Evolutionary conservation across 768 basidiomycete species (phyloP), one percentile per base, ranked within the genome.

Genomic region (Lactarius indigo): DNA sequence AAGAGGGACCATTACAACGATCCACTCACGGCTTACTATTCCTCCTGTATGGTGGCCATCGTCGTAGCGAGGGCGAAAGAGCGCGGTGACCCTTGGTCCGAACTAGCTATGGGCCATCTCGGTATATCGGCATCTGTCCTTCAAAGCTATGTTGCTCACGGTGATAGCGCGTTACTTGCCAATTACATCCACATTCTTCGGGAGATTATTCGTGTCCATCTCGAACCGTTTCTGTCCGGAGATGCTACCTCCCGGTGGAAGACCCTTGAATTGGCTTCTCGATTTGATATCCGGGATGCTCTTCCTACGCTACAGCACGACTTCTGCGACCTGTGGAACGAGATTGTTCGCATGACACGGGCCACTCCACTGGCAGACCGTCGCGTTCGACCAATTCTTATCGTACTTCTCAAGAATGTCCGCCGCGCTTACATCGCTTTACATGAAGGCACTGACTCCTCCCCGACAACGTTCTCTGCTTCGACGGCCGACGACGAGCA

Each of bases 271-370:
- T 30, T 55, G 17, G 37, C 57, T 47, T 35, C 59, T 4, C 1
- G 7, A 35, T 57, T 65, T 23, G 26, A 44, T 18, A 50, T 61
- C 15, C 23, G 18, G 0, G 5, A 37, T 8, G 37, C 64, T 1
- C 20, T 35, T n/a, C 55, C 64, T 15, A 42, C 18, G 33, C 23
- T 65, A 18, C 64, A 61, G 31, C 59, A 61, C 23, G 59, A 56
- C 3, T 65, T 65, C 12, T 65, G 64, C n/a, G 3, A 10, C 4
- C 7, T 61, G 5, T 65, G 64, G 64, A 65, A 65, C 15, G 59
- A 57, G 18, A n/a, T 61, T 4, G 23, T 65, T n/a, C 37, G 1
- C 2, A 13, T 31, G 17, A 30, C 52, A 4, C 2, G 20, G 35
- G n/a, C 8, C 1, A 23, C 2, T 18, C 18, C 30, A 9, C n/a